Evolutionary conservation across 805 yeast genomes (phyloP), one percentile per base, ranked within the genome.

Genomic region (Pichia manshurica): DNA sequence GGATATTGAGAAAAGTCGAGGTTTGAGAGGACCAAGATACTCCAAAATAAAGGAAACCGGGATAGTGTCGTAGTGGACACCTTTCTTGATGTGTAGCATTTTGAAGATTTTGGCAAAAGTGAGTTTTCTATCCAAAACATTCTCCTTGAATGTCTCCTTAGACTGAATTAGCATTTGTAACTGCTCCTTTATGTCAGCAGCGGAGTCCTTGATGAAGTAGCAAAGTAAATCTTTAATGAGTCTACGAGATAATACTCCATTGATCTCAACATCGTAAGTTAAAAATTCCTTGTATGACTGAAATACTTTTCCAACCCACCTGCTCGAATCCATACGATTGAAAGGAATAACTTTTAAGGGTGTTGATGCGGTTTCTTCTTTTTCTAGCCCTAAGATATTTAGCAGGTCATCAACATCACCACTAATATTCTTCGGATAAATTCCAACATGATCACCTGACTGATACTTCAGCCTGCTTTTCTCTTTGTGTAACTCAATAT

Each of bases 381-480:
- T 69, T 17, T 63, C 59, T 49, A 89, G 70, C 20, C 77, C 81
- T 52, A 89, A 78, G 2, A 83, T 79, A 41, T 68, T 55, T 46
- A 84, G 66, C 59, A 90, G 85, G 38, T 72, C 66, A 9, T 72
- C 72, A 28, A 89, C 82, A 55, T 84, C 81, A 57, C 76, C 82
- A 53, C 75, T 67, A 4, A 87, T 68, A 67, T 91, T 91, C 20
- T 86, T 82, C 25, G 96, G 88, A 86, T 95, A 85, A 42, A 91
- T 70, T 16, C 95, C 97, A 48, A 91, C 69, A 67, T 91, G 97
- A 64, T 91, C 98, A 61, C 98, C 98, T 3, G 97, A 87, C 40
- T 87, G 71, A 65, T 90, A 91, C 55, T 81, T 79, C 59, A 91
- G 70, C 56, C 80, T 80, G 4, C 89, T 75, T 17, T 71, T 77